A percentile compares a stretch with the other conserved stretches of the same genome.
phyloP scores from a whole-genome alignment of 2,329 filamentous ascomycete species.

The Pezicula carpinea region DNA sequence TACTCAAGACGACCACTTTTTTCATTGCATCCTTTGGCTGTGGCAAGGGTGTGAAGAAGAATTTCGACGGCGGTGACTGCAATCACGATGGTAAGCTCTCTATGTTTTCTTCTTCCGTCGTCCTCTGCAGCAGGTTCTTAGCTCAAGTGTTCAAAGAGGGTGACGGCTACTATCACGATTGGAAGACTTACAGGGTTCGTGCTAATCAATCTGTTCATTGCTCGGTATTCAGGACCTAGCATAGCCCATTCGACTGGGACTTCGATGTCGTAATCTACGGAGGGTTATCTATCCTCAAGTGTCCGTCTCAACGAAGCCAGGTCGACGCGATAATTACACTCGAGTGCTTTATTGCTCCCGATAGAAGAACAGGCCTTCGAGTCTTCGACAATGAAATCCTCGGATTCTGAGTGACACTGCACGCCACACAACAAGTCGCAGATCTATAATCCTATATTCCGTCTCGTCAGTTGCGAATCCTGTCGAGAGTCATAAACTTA shows the following conservation, averaged over 20 bases:
- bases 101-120: slow-evolving; percentile 1
- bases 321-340: slow-evolving; percentile 1
- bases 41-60: slow-evolving; percentile 1
- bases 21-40: slow-evolving; percentile 2
- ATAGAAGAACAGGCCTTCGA: slow-evolving; percentile 1
- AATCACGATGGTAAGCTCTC: slow-evolving; percentile 1
- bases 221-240: neutral
- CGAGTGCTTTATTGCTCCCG: neutral
- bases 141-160: slow-evolving; percentile 1
- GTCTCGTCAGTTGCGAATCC: neutral
- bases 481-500: slow-evolving; percentile 1
- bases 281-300: neutral
- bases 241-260: slow-evolving; percentile 1
- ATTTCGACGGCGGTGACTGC: neutral
- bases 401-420: neutral
- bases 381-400: slow-evolving; percentile 1
- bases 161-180: neutral
- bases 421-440: neutral
- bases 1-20: slow-evolving; percentile 1
- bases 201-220: slow-evolving; percentile 2
- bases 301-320: neutral
- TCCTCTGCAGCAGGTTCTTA: neutral
- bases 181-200: neutral
- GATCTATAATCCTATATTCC: slow-evolving; percentile 1
- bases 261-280: slow-evolving; percentile 1